Base-by-base conservation (phyloP, 306 rosid genomes). In the Cucumis hystrix region DNA sequence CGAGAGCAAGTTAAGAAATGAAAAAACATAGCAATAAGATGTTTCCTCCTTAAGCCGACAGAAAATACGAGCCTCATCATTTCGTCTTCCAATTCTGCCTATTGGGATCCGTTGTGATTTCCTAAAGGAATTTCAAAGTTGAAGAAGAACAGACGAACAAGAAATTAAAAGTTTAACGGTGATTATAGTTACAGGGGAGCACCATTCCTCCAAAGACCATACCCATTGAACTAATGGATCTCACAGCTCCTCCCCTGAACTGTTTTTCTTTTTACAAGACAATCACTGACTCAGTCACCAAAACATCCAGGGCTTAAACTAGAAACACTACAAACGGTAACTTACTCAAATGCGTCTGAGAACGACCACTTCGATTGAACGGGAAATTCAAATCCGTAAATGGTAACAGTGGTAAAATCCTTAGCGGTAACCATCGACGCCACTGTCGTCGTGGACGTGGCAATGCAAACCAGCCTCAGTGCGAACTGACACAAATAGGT, bases 361-460 rank as follows among this genome's bases (percentile, higher is more conserved):
- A 88, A 88, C 28, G 96, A 89, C 98, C 98, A 95, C 73, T 89
- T 89, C 69, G 98, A 90, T 66, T 82, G 83, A 73, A 95, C 76
- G 14, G 97, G 92, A 2, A 92, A 83, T 16, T 59, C 71, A 77
- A 92, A 87, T 55, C 95, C 95, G 72, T 87, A 88, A 79, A 94
- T 69, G 72, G 83, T 64, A 74, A 94, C 83, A 2, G 84, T 77
- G 83, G 79, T 78, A 14, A 86, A 83, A 80, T 94, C 86, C 78
- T 60, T 66, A 13, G 98, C 98, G 1, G 97, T 92, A 17, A 95
- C 84, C 98, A 92, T 92, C 70, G 88, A 47, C 25, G 85, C 80
- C 54, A 92, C 20, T 0, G 98, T 87, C 66, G 86, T 80, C 37
- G 82, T 76, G 21, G 93, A 89, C 72, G 85, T 59, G 1, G 70